Evolutionary conservation across 306 rosid genomes (phyloP), one percentile per base, ranked within the genome.

Genomic region (Myrica gale): DNA sequence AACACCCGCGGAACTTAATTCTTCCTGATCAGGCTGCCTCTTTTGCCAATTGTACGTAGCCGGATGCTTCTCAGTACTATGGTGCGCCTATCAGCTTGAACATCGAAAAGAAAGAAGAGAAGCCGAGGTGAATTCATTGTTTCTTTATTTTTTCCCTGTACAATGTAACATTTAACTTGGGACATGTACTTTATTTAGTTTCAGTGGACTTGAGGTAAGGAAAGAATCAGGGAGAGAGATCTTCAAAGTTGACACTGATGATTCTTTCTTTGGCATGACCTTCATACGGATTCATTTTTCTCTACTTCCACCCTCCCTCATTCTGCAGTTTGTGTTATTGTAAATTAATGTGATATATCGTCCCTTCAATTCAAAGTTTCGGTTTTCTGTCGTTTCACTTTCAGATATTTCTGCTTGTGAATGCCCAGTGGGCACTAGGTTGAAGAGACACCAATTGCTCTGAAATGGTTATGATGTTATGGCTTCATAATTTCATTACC

Each of bases 161-260:
- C 88, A 43, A 73, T 88, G 83, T 82, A 76, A 79, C 81, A 70
- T 69, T 81, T 75, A 75, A 82, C 83, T 73, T 67, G 81, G 66
- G 76, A 76, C 80, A 23, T 84, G 84, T 72, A 80, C 76, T 73
- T 62, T 65, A 77, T 84, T 79, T 79, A 81, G 88, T 86, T 76
- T 74, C 51, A 58, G 26, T 79, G 81, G 75, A 45, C 74, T 77
- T 68, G 82, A 63, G 53, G 84, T 76, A 69, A 65, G 58, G 85
- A 57, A 82, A 80, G 84, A 82, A 79, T 72, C 68, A 79, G 78
- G 58, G 61, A 76, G 42, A 65, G 54, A 52, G 68, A 72, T 26
- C 73, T 53, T 72, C 54, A 15, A 72, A 8, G 51, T 74, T 45
- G 42, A 62, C 70, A 26, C 21, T 16, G 62, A 54, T 69, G 53